These are phyloP conservation scores for Plantago major DNA, from an alignment of 257 asterid genomes.

Conservation along the genomic window DNA sequence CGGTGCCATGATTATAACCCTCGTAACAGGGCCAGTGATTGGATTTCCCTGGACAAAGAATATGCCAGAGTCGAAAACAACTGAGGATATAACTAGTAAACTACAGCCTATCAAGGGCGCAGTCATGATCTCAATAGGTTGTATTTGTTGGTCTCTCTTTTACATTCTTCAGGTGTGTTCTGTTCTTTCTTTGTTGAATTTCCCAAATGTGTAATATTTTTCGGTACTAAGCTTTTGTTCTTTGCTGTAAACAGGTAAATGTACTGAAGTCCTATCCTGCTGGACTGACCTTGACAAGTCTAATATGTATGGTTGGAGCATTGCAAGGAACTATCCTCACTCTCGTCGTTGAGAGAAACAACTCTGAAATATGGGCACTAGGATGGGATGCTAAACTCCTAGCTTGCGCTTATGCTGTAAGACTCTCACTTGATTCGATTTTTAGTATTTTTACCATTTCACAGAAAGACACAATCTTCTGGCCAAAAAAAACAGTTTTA, in stretches of 20 bases:
- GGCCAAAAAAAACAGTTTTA: too few species aligned
- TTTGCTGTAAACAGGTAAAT: slow-evolving; percentile 19
- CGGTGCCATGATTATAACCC: too few species aligned
- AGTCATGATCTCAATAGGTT: slow-evolving; percentile 36
- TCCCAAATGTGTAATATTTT: too few species aligned
- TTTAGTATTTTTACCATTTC: too few species aligned
- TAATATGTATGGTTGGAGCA: slow-evolving; percentile 43
- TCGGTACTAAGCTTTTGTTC: neutral
- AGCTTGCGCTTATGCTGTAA: slow-evolving; percentile 43
- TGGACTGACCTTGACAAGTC: slow-evolving; percentile 36
- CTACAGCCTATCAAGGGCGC: slow-evolving; percentile 35
- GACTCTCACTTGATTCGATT: neutral
- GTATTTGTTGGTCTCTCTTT: slow-evolving; percentile 41
- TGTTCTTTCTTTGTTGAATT: neutral
- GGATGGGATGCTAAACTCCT: slow-evolving; percentile 31
- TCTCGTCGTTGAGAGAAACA: slow-evolving; percentile 31
- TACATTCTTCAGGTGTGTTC: slow-evolving; percentile 38
- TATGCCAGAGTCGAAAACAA: slow-evolving; percentile 2
- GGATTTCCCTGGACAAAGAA: slow-evolving; percentile 32
- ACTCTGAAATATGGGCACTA: slow-evolving; percentile 32
- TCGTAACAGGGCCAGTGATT: slow-evolving; percentile 35
- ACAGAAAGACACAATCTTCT: too few species aligned
- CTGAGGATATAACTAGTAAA: neutral
- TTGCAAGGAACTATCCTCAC: slow-evolving; percentile 31
- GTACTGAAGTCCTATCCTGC: slow-evolving; percentile 45